A percentile compares a stretch with the other conserved stretches of the same genome.
Conservation (phyloP, 495 filamentous ascomycete genomes). For the Neurospora africana region DNA sequence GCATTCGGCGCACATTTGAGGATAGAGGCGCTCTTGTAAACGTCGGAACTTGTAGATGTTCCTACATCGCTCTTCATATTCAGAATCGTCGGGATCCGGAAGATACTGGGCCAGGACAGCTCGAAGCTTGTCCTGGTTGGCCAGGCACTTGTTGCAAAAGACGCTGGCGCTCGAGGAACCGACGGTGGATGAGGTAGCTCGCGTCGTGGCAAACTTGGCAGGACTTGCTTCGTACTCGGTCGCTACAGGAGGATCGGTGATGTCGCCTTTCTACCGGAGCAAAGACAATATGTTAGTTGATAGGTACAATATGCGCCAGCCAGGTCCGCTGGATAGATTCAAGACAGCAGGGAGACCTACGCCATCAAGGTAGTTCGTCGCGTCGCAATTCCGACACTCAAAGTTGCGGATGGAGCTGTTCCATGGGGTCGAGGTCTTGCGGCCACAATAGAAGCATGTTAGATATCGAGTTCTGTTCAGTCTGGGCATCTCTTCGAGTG, state of each 20-base stretch:
- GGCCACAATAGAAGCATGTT: constrained; percentile 69
- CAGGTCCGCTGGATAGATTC: neutral
- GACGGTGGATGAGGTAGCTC: constrained; percentile 14
- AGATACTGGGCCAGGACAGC: constrained; percentile 57
- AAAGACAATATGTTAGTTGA: neutral
- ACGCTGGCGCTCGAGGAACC: constrained; percentile 26
- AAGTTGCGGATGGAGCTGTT: constrained; percentile 47
- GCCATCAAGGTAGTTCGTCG: constrained; percentile 71
- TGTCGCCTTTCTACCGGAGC: constrained; percentile 57
- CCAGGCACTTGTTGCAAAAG: constrained; percentile 70
- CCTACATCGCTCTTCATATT: constrained; percentile 40
- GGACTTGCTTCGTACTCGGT: constrained; percentile 25
- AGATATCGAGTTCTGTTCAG: constrained; percentile 29
- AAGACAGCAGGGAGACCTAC: constrained; percentile 21
- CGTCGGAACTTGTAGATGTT: constrained; percentile 50
- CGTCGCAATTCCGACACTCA: constrained; percentile 63
- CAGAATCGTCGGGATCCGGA: constrained; percentile 54
- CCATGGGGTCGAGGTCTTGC: constrained; percentile 44
- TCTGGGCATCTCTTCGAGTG: constrained; percentile 15
- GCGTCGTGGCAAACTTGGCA: constrained; percentile 30
- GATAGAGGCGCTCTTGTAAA: constrained; percentile 64
- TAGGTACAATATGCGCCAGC: neutral
- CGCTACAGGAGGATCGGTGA: constrained; percentile 71
- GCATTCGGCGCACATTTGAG: constrained; percentile 72
- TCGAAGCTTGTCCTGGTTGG: constrained; percentile 71